phyloP scores from a whole-genome alignment of 345 rosid species.

The Salix purpurea region DNA sequence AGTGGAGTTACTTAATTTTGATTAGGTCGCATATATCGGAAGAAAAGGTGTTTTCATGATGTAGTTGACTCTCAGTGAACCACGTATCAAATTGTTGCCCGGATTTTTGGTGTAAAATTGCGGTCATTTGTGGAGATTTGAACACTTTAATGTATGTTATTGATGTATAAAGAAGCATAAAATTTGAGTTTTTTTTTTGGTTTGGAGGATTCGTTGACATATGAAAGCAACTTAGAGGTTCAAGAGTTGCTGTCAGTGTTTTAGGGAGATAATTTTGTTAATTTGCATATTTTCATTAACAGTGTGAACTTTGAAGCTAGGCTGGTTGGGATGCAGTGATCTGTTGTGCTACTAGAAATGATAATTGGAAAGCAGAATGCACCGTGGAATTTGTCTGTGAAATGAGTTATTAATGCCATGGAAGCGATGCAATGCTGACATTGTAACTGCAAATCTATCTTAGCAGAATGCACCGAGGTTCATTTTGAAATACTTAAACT shows the following conservation, averaged over 20 bases:
- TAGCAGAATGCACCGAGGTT: neutral
- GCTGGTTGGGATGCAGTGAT: neutral
- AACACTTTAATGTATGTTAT: neutral
- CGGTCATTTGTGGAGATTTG: neutral
- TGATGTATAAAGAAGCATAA: neutral
- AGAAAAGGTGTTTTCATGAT: neutral
- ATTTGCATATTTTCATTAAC: neutral
- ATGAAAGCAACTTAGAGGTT: neutral
- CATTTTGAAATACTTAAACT: neutral
- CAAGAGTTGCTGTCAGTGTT: neutral
- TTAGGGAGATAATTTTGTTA: neutral
- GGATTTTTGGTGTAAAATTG: neutral
- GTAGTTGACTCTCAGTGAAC: neutral
- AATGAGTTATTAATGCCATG: neutral
- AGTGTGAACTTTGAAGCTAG: neutral
- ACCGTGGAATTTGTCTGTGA: neutral
- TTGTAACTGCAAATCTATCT: neutral
- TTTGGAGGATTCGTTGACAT: neutral
- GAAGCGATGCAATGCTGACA: neutral
- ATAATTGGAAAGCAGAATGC: neutral
- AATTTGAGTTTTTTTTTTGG: neutral
- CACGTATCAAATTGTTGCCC: neutral
- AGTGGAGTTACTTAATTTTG: slow-evolving; percentile 11
- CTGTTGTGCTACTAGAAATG: neutral
- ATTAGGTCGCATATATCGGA: neutral